These are phyloP conservation scores for Luffa aegyptiaca DNA, from an alignment of 306 rosid genomes.

Conservation along the genomic window DNA sequence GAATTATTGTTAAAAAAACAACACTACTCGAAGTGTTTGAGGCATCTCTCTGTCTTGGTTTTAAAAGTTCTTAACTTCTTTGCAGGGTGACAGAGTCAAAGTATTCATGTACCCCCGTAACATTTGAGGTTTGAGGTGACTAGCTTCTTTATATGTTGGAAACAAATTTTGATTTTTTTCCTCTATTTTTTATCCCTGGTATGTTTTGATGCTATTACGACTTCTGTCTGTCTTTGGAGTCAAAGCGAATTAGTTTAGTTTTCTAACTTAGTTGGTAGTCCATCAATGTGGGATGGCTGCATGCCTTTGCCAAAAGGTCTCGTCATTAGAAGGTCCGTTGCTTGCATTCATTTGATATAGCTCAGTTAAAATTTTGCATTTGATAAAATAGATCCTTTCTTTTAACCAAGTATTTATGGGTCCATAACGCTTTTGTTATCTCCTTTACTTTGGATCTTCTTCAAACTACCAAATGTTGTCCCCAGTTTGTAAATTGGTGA, in stretches of 20 bases:
- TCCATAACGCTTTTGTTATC: background rate
- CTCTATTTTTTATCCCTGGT: background rate
- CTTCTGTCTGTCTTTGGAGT: background rate
- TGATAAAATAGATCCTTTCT: background rate
- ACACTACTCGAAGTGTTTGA: background rate
- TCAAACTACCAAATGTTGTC: background rate
- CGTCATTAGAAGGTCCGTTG: background rate
- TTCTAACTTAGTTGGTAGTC: background rate
- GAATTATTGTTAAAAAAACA: no score
- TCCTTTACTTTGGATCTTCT: background rate
- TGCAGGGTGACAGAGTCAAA: slow-evolving; percentile 66
- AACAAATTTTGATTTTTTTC: background rate
- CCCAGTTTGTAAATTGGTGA: background rate
- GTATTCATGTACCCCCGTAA: slow-evolving; percentile 82
- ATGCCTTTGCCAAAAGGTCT: background rate
- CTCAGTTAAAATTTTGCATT: background rate
- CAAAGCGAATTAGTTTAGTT: background rate
- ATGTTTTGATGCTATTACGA: background rate
- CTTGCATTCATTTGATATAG: background rate
- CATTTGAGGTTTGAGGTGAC: slow-evolving; percentile 60
- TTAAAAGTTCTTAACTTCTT: background rate
- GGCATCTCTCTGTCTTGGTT: background rate
- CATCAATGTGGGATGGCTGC: background rate
- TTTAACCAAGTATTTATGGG: background rate
- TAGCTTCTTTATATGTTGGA: background rate